Conservation (phyloP, 2,329 filamentous ascomycete species). For the Alternaria triticina region DNA sequence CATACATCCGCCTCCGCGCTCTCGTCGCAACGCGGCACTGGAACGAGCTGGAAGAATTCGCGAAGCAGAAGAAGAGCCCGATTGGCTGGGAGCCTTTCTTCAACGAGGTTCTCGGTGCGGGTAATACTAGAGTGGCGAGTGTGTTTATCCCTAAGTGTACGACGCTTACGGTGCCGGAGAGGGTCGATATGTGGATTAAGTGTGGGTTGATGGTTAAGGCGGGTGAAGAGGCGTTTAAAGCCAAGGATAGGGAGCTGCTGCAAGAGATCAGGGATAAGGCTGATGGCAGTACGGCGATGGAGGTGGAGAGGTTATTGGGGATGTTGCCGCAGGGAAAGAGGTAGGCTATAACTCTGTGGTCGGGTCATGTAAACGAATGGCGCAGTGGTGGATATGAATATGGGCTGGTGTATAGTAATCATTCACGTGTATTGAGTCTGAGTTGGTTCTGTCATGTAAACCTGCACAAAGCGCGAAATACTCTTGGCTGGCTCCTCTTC, state of each 20-base stretch:
- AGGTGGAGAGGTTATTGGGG: slow-evolving; percentile 81
- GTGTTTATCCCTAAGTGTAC: slow-evolving; percentile 89
- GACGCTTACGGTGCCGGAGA: slow-evolving; percentile 68
- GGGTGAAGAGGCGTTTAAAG: slow-evolving; percentile 86
- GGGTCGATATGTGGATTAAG: slow-evolving; percentile 93
- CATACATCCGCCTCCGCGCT: slow-evolving; percentile 86
- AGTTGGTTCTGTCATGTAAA: background rate
- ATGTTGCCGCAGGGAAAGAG: slow-evolving; percentile 44
- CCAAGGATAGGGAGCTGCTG: slow-evolving; percentile 79
- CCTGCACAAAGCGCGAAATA: background rate
- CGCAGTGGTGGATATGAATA: background rate
- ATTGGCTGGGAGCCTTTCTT: slow-evolving; percentile 99
- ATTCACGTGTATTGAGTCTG: background rate
- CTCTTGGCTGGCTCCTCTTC: background rate
- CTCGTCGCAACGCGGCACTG: slow-evolving; percentile 90
- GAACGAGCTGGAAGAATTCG: slow-evolving; percentile 88
- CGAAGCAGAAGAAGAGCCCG: slow-evolving; percentile 78
- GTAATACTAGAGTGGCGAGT: slow-evolving; percentile 85
- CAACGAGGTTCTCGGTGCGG: slow-evolving; percentile 85
- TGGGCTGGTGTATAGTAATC: background rate
- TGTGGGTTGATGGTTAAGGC: slow-evolving; percentile 89
- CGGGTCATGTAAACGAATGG: background rate
- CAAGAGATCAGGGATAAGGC: slow-evolving; percentile 76
- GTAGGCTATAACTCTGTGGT: background rate
- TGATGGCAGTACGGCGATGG: slow-evolving; percentile 70